phyloP scores from a whole-genome alignment of 495 filamentous ascomycete genomes.

The Penicillium paxilli region DNA sequence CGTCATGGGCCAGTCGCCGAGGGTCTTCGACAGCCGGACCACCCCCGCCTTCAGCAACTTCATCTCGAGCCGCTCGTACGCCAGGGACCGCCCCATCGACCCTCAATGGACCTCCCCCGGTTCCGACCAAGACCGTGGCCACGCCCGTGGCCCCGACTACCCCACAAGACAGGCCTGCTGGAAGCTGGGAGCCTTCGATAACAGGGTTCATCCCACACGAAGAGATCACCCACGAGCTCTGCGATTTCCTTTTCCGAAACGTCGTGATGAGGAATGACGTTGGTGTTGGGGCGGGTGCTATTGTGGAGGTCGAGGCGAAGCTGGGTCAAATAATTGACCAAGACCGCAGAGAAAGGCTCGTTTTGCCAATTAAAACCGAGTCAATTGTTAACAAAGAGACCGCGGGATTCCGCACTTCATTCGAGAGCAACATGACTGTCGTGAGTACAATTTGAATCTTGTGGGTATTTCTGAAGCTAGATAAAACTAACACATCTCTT shows the following conservation, averaged over 20 bases:
- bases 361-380: constrained; percentile 64
- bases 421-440: constrained; percentile 83
- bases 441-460: constrained; percentile 47
- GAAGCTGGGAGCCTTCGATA: constrained; percentile 75
- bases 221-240: constrained; percentile 63
- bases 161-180: constrained; percentile 38
- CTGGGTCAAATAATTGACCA: constrained; percentile 76
- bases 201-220: constrained; percentile 64
- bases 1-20: constrained; percentile 30
- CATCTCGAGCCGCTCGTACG: constrained; percentile 20
- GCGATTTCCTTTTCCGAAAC: constrained; percentile 71
- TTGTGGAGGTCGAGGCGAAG: constrained; percentile 91
- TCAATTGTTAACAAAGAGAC: constrained; percentile 58
- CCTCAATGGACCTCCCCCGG: constrained; percentile 10
- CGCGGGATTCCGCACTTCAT: constrained; percentile 51
- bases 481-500: background rate
- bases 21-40: constrained; percentile 23
- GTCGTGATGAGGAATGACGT: constrained; percentile 62
- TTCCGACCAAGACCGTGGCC: constrained; percentile 9
- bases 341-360: constrained; percentile 64
- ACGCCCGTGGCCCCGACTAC: constrained; percentile 2
- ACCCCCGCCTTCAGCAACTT: constrained; percentile 16
- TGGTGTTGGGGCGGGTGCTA: constrained; percentile 57
- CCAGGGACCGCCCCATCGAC: constrained; percentile 12
- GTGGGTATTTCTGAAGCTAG: background rate